Evolutionary conservation across 192 early-diverging fungal species (phyloP), one percentile per base, ranked within the genome.

Genomic region (Geranomyces michiganensis): DNA sequence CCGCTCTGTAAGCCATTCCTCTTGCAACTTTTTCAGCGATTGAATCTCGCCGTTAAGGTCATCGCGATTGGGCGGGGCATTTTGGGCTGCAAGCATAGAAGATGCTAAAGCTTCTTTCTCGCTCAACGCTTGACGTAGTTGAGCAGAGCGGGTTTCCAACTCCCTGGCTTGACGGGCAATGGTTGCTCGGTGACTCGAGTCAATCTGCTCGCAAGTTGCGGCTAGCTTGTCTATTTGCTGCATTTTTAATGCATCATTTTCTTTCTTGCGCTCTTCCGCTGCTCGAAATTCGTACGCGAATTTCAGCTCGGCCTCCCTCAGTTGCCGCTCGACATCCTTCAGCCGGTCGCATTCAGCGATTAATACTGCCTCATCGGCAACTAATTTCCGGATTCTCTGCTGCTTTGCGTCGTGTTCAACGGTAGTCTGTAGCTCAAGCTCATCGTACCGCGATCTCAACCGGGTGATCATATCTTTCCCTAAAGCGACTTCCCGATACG

Each of bases 391-490:
- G 14, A 58, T 12, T 10, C 56, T 12, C 24, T 58, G 17, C 14
- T 58, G 14, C 26, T 58, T 58, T 58, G 56, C 56, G 24, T 12
- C 56, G 26, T 58, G 56, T 26, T 58, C 14, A 24, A 24, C 56
- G 14, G 17, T 10, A 12, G 56, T 10, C 26, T 58, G 14, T 58
- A 12, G 56, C 12, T 14, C 14, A 26, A 58, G 56, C 14, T 58
- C 56, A 58, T 58, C 56, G 56, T 58, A 27, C 10, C 56, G 56
- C 26, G 17, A 10, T 29, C 30, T 60, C 27, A 31, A 8, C 7
- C 58, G 9, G 19, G 27, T 33, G 29, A 60, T 33, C 21, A 29
- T 29, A 19, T 60, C 58, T 9, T 33, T 27, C 2, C 4, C 6
- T 2, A 29, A 60, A 7, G 31, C 58, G 17, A 60, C 5, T 4